Evolutionary conservation across 2,329 filamentous ascomycete species (phyloP).

Genomic region (Ilyonectria sp.): DNA sequence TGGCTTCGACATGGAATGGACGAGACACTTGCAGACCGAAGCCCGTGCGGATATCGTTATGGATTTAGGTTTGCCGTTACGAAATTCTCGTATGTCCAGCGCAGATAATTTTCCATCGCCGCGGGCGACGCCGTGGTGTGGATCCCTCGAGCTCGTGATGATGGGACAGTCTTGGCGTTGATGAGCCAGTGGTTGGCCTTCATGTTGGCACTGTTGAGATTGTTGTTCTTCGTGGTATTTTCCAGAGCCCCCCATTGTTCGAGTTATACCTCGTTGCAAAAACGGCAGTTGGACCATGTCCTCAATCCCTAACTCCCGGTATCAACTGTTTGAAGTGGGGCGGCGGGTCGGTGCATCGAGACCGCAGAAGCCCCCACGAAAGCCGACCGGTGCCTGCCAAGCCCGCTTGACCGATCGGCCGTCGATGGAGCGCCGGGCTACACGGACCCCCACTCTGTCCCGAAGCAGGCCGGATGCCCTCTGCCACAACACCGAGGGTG

Average conservation of each 20-base stretch:
- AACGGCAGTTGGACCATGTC: constrained; percentile 82
- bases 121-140: neutral
- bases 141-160: constrained; percentile 8
- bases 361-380: constrained; percentile 85
- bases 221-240: constrained; percentile 57
- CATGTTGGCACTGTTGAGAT: neutral
- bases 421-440: constrained; percentile 84
- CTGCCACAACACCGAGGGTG: constrained; percentile 81
- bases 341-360: constrained; percentile 83
- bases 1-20: neutral
- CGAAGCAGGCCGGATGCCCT: constrained; percentile 76
- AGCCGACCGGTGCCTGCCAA: constrained; percentile 88
- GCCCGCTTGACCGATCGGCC: constrained; percentile 79
- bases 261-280: constrained; percentile 77
- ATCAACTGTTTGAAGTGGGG: constrained; percentile 85
- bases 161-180: constrained; percentile 8
- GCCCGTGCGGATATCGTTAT: neutral
- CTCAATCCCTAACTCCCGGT: constrained; percentile 86
- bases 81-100: neutral
- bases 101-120: neutral
- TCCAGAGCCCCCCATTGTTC: constrained; percentile 76
- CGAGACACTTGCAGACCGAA: neutral
- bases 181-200: constrained; percentile 2
- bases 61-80: neutral
- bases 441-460: constrained; percentile 80